Evolutionary conservation across 768 basidiomycete species (phyloP).

Genomic region (Kwoniella europaea): DNA sequence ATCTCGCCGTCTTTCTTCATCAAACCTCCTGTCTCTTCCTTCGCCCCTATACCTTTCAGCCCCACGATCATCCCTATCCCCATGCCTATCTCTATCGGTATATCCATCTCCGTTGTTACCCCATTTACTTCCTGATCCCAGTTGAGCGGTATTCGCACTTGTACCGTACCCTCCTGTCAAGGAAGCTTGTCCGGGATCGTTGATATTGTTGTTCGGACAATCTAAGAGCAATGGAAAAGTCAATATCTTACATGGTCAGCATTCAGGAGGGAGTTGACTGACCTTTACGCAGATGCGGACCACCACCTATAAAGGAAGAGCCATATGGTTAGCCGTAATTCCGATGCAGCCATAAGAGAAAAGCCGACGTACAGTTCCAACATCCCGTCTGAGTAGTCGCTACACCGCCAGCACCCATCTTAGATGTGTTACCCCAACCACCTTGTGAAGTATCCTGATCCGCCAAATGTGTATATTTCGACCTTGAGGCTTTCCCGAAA

Average conservation of each 20-base stretch:
- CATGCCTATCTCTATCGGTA: conserved; percentile 21
- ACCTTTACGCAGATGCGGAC: conserved; percentile 92
- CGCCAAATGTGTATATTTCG: conserved; percentile 93
- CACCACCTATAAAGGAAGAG: conserved; percentile 63
- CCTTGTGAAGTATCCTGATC: conserved; percentile 85
- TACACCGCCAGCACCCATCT: conserved; percentile 36
- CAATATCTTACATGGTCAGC: no score
- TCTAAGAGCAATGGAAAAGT: conserved; percentile 17
- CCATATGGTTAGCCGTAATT: neutral
- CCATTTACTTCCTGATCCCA: conserved; percentile 31
- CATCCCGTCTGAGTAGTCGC: conserved; percentile 66
- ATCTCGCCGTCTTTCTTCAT: conserved; percentile 21
- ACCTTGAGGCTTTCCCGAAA: conserved; percentile 68
- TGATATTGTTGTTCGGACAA: conserved; percentile 54
- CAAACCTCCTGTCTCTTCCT: conserved; percentile 1
- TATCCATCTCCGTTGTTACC: conserved; percentile 15
- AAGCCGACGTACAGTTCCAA: conserved; percentile 68
- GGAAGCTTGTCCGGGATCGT: conserved; percentile 27
- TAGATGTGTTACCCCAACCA: conserved; percentile 50
- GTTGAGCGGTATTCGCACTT: conserved; percentile 36
- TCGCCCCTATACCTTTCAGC: conserved; percentile 16
- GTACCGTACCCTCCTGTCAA: conserved; percentile 21
- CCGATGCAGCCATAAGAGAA: neutral
- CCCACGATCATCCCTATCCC: conserved; percentile 15
- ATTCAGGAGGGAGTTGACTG: conserved; percentile 9